Evolutionary conservation across 495 filamentous ascomycete genomes (phyloP), one percentile per base, ranked within the genome.

Genomic region (Lophiotrema nucula): DNA sequence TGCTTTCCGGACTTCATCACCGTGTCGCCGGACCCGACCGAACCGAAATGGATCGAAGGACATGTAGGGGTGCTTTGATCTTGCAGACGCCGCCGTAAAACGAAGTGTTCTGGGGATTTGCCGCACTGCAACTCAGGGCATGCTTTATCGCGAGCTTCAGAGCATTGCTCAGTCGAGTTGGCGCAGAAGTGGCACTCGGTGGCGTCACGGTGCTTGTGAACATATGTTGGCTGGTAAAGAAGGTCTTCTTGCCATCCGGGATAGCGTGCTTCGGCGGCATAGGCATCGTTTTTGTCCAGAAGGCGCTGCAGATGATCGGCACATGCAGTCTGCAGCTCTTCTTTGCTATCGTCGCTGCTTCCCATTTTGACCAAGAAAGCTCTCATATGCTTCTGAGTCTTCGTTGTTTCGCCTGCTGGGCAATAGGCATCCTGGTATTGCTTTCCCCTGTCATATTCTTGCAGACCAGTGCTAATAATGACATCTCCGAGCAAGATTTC

Each of bases 401-500:
- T 13, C 4, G 31, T 33, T 33, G 47, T 10, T 11, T 37, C 21
- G 6, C 27, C 19, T 13, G 6, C 13, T 12, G 27, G 6, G 4
- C 4, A 3, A 16, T 13, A 33, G 0, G 28, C 51, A 27, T 18
- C 15, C 22, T 46, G 37, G 44, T 74, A 74, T 31, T 78, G 72
- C 39, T 72, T 24, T 0, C 75, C 71, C 1, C 66, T 72, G 12
- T 65, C 67, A 4, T 61, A 58, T 11, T 24, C 19, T 53, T 33
- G 10, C 37, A 15, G 1, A 67, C 64, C 12, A 55, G 25, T n/a
- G 46, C 75, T 70, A 31, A 78, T 65, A 4, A 76, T 73, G 27
- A 78, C 60, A 56, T 79, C 76, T 21, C 77, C 77, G 3, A 80
- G 70, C 11, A 70, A 68, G 4, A 81, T 71, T 53, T 76, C 53